Base-by-base conservation (phyloP, 495 filamentous ascomycete species). In the Aspergillus haitiensis region DNA sequence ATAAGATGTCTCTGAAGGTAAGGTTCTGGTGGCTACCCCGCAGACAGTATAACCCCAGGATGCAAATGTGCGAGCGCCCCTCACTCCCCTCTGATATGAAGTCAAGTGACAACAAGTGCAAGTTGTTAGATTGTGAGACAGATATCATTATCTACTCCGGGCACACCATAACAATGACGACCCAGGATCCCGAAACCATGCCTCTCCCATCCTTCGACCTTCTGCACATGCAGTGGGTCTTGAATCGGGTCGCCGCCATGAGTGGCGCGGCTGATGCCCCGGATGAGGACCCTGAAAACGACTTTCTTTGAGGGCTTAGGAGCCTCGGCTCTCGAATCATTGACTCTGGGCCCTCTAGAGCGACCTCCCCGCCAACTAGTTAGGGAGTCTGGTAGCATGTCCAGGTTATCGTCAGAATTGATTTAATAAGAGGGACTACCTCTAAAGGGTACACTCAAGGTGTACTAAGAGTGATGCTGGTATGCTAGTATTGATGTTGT, bases 201-300 rank as follows among this genome's bases (percentile, higher is more conserved):
- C 66, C 66, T 1, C 53, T 68, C 4, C 66, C 66, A 31, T 63
- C 56, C 27, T 39, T 65, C 11, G 59, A 61, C 11, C 34, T 68
- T 7, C 60, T 68, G 31, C 47, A 61, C 6, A 60, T 65, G 46
- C 66, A 65, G 59, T 68, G 63, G 66, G 39, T 63, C 7, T 39
- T 67, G 35, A 61, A 65, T 32, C 48, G 65, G 15, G 21, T 67
- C 32, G 53, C 57, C 10, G 59, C 62, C 0, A 51, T 67, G 32
- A 40, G 52, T 59, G 65, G 65, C 32, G 65, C 65, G 32, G 65
- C 62, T 6, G 64, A 67, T 58, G 51, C 60, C 5, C 40, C 50
- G 5, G 57, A 60, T 52, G 58, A 61, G 33, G 37, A 59, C 12
- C 33, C 21, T n/a, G 51, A 53, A 33, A 33, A 53, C 51, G 51